Base-by-base conservation (phyloP, 768 basidiomycete genomes). In the Trametes sanguinea region DNA sequence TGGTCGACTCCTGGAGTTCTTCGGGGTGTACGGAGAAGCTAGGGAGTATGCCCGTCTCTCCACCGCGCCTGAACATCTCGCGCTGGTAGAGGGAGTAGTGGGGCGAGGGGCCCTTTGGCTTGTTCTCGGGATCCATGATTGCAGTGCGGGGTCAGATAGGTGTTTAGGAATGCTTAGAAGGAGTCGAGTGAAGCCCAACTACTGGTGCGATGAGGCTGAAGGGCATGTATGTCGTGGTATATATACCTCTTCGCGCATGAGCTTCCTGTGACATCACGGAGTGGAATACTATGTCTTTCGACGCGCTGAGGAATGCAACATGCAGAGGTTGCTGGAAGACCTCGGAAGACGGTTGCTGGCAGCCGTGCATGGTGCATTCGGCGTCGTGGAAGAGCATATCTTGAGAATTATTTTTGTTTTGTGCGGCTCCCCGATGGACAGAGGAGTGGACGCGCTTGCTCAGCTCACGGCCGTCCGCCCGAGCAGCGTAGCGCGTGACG, bases 11-110 rank as follows among this genome's bases (percentile, higher is more conserved):
- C 53, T 73, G 75, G 4, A 81, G 73, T 61, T 78, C 75, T 6
- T 79, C 79, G 0, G 79, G 75, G 63, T 80, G 79, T 2, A 78
- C 75, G 14, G 78, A 78, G 65, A 79, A 78, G 62, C 56, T 73
- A 6, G 78, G 78, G 13, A 79, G 63, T 22, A 65, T 47, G 9
- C 79, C 80, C 3, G 71, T 68, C 27, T 67, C 68, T 27, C 78
- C 80, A 10, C 79, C 79, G 16, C 71, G 58, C 52, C 74, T 74
- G 74, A 82, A 82, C 14, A 80, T 64, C 46, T 83, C 78, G 50
- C 81, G 79, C 68, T 83, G 81, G 69, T 83, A 82, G 30, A 81
- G 74, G 2, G 79, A 80, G 64, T 80, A 83, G 66, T 80, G 76
- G 13, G 83, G 82, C 1, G 81, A 80, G 27, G 79, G 76, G 40